Evolutionary conservation across 2,329 filamentous ascomycete species (phyloP), one percentile per base, ranked within the genome.

Genomic region (Ceratocystis destructans): DNA sequence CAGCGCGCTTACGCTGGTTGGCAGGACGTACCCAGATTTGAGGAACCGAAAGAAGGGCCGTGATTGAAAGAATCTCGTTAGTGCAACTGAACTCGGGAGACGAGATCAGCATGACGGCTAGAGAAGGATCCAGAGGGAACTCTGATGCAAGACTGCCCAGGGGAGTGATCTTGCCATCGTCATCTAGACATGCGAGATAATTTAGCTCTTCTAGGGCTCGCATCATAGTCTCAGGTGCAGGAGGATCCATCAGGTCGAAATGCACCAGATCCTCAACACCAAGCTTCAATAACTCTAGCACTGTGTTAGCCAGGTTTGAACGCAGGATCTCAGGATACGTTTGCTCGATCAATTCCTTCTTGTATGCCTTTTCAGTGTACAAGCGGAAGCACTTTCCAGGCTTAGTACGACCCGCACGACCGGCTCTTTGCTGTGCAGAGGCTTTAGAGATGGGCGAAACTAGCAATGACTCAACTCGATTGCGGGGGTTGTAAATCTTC

Each of bases 11-110:
- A 69, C 92, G 86, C 71, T 89, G 87, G 72, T 83, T 85, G 62
- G 89, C 88, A 1, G 94, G 94, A 7, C 94, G 89, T 37, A 96
- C 84, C 74, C 96, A 99, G 68, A 97, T 85, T 74, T 96, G 90
- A 0, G 94, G 94, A 10, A 97, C 94, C 0, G 93, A 97, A 22
- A 99, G 84, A 10, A 99, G 83, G 0, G 94, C 88, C 0, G 92
- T 96, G 71, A 99, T 88, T 53, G 94, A 97, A 15, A 99, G 82
- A 50, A 99, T 94, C 79, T 99, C 94, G 76, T 97, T 97, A 59
- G 92, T 96, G 81, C 94, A 99, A 79, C 94, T 96, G 77, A 99
- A 99, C 73, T 99, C 94, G 10, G 94, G 93, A 6, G 92, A 96
- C 10, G 88, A 92, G 75, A 99, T 96, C 67, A 99, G 83, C 94